phyloP scores from a whole-genome alignment of 495 filamentous ascomycete genomes.

The Xylaria flabelliformis region DNA sequence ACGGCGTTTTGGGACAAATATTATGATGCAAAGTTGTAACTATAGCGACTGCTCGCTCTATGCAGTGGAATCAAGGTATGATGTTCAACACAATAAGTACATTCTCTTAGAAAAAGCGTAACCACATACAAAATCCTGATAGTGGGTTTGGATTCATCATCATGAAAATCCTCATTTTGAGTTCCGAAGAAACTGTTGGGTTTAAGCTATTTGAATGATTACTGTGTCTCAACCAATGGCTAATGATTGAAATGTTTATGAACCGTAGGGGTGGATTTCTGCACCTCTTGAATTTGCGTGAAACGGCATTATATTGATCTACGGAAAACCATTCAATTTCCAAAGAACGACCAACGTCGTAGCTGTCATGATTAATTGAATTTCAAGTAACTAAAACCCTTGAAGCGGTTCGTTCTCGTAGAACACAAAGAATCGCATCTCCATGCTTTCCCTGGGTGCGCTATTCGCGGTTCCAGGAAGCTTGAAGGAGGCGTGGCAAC shows the following conservation, averaged over 20 bases:
- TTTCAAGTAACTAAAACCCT: not conserved
- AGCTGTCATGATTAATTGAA: not conserved
- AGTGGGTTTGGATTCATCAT: too few species aligned
- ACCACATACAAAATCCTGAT: too few species aligned
- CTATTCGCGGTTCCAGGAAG: constrained; percentile 17
- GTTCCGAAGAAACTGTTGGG: not conserved
- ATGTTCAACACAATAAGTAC: not conserved
- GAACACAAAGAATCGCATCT: constrained; percentile 36
- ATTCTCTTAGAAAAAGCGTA: too few species aligned
- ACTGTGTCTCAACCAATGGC: not conserved
- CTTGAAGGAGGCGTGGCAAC: constrained; percentile 32
- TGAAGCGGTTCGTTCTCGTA: constrained; percentile 24
- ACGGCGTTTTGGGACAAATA: constrained; percentile 20
- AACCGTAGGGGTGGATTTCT: too few species aligned
- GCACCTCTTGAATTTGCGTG: too few species aligned
- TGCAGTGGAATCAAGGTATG: too few species aligned
- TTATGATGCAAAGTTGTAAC: not conserved
- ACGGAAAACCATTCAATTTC: not conserved
- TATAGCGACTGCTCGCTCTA: not conserved
- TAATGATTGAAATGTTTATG: not conserved
- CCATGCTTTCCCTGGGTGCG: constrained; percentile 34
- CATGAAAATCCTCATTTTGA: not conserved
- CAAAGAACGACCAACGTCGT: not conserved
- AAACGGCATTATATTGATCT: not conserved
- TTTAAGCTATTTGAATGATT: not conserved